Evolutionary conservation across 495 filamentous ascomycete genomes (phyloP).

Genomic region (Penicillium salamii): DNA sequence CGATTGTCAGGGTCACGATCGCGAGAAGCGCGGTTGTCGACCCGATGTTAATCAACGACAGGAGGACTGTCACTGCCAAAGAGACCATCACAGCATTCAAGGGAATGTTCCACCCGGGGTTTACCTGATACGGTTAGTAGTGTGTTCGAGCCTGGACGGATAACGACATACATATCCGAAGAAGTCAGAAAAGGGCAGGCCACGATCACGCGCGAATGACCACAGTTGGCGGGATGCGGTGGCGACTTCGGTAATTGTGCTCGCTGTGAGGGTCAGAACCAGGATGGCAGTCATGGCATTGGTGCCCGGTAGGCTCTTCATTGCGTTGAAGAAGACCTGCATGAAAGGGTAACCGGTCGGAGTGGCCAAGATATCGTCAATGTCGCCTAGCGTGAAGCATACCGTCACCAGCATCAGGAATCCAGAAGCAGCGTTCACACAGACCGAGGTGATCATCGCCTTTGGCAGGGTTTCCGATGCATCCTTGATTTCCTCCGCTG

Average conservation of each 20-base stretch:
- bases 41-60: constrained; percentile 54
- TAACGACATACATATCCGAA: constrained; percentile 42
- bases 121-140: constrained; percentile 31
- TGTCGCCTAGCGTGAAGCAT: constrained; percentile 52
- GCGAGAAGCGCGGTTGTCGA: constrained; percentile 46
- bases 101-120: constrained; percentile 50
- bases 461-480: constrained; percentile 55
- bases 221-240: constrained; percentile 57
- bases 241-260: constrained; percentile 52
- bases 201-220: constrained; percentile 55
- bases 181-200: constrained; percentile 53
- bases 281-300: constrained; percentile 51
- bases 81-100: constrained; percentile 50
- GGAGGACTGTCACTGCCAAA: constrained; percentile 42
- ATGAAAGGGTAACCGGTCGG: constrained; percentile 52
- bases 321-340: constrained; percentile 52
- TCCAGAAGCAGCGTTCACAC: constrained; percentile 49
- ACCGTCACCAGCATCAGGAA: constrained; percentile 52
- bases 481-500: constrained; percentile 56
- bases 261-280: constrained; percentile 45
- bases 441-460: constrained; percentile 48
- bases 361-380: constrained; percentile 34
- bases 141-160: background rate
- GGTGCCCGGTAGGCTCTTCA: constrained; percentile 39
- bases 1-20: constrained; percentile 45